Conservation (phyloP, 305 asterid species). For the Lippia alba region DNA sequence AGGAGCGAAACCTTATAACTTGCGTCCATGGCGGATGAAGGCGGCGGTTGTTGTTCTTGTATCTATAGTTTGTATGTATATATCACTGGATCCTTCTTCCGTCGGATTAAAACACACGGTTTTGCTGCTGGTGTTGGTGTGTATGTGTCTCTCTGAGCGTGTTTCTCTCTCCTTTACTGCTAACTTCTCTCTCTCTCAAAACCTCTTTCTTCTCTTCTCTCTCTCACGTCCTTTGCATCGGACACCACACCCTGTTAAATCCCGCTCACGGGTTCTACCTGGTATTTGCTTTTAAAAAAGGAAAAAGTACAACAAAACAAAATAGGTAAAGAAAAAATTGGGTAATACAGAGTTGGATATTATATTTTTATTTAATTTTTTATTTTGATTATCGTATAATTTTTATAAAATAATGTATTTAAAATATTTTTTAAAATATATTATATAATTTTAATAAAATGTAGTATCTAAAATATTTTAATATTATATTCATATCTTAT, state of each 20-base stretch:
- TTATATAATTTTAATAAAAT: no score
- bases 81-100: not conserved
- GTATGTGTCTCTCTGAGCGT: conserved; percentile 31
- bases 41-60: conserved; percentile 26
- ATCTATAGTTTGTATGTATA: not conserved
- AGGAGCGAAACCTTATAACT: conserved; percentile 34
- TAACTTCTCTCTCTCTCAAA: conserved; percentile 43
- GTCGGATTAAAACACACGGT: conserved; percentile 36
- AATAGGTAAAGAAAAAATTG: no score
- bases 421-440: no score
- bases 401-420: no score
- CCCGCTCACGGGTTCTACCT: conserved; percentile 45
- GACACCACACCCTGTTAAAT: conserved; percentile 44
- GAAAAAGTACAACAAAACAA: no score
- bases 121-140: conserved; percentile 22
- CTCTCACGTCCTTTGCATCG: conserved; percentile 35
- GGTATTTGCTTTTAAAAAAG: conserved; percentile 13
- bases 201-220: conserved; percentile 34
- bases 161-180: conserved; percentile 23
- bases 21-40: conserved; percentile 33
- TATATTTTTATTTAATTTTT: no score
- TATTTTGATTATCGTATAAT: no score
- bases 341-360: no score
- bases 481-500: no score
- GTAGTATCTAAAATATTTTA: no score